phyloP scores from a whole-genome alignment of 768 basidiomycete species.

The Tubosaeta sp. region DNA sequence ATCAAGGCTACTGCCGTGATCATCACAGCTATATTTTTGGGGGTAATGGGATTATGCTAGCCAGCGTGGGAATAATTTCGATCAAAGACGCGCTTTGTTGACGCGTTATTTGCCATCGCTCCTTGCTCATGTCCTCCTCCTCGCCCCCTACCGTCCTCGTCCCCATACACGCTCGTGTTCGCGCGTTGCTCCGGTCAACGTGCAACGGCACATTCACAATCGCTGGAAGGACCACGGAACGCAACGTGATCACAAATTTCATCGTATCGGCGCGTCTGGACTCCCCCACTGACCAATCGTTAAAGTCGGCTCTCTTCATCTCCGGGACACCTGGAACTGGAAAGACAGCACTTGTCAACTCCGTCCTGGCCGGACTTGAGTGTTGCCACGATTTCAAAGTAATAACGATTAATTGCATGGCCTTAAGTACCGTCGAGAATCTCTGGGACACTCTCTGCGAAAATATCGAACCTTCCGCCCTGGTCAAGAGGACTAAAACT shows the following conservation, averaged over 20 bases:
- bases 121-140: constrained; percentile 41
- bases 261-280: constrained; percentile 48
- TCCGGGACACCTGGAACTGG: constrained; percentile 93
- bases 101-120: constrained; percentile 35
- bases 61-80: constrained; percentile 15
- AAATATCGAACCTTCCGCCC: constrained; percentile 39
- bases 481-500: constrained; percentile 34
- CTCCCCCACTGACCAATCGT: constrained; percentile 9
- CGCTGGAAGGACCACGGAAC: constrained; percentile 67
- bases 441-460: constrained; percentile 69
- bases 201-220: constrained; percentile 53
- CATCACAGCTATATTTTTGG: not conserved
- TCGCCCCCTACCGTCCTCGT: constrained; percentile 43
- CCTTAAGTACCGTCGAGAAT: constrained; percentile 58
- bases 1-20: not conserved
- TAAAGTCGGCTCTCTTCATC: constrained; percentile 65
- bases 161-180: constrained; percentile 57
- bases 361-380: constrained; percentile 47
- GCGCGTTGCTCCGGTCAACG: constrained; percentile 67
- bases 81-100: constrained; percentile 23
- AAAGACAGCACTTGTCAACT: constrained; percentile 81
- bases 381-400: constrained; percentile 41
- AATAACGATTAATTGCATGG: constrained; percentile 76
- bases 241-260: constrained; percentile 54
- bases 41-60: not conserved